Base-by-base conservation (phyloP, 805 yeast species). In the Pichia rugopelliculosa region DNA sequence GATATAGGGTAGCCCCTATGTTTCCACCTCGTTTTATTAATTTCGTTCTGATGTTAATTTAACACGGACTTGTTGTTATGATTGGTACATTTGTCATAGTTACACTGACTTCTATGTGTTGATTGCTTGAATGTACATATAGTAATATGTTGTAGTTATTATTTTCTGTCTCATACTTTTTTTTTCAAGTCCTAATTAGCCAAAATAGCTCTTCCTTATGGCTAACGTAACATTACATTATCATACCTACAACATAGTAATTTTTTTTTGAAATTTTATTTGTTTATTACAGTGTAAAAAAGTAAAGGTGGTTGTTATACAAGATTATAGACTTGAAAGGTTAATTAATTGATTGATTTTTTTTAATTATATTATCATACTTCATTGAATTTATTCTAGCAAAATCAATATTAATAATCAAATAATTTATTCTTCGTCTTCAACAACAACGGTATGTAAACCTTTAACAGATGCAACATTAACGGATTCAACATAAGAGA, bases 401-500 rank as follows among this genome's bases (percentile, higher is more conserved):
- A 27, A 27, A 40, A 20, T 25, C 20, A 37, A 17, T 23, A 20
- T 38, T 25, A 39, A 22, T 15, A n/a, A 41, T 22, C 13, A 37
- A 18, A 37, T 47, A 37, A 64, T 56, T 56, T 66, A 66, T 61
- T 66, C 72, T 42, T 67, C 72, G 56, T 67, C 90, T 73, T 87
- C 96, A 73, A 93, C 90, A 71, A 89, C 97, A 75, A 80, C 85
- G 76, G 99, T 93, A 77, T 89, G 84, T 75, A 93, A 87, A 79
- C 97, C 97, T 84, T 93, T 93, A 76, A 87, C 82, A 59, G 95
- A 71, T 70, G 96, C 85, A 68, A 93, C 97, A 69, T 77, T 75
- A 72, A 93, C 96, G 69, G 95, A 91, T 82, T 93, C 98, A 69
- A 93, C 99, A 76, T 80, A 90, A 62, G 98, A 89, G 82, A 87